Base-by-base conservation (phyloP, 1,139 yeast species). In the Saccharomycopsis hybrid region DNA sequence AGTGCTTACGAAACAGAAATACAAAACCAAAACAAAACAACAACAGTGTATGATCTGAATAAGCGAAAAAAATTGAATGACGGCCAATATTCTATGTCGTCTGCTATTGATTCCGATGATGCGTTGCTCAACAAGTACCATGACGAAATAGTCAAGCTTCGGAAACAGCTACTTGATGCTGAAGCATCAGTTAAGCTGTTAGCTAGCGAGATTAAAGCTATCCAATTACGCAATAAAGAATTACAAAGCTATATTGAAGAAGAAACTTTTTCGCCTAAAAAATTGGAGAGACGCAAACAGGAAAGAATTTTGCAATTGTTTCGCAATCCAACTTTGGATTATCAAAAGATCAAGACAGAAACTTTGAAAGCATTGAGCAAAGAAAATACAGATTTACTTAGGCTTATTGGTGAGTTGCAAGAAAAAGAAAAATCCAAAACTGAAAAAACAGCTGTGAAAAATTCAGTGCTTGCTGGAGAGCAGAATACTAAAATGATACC, bases 321-420 rank as follows among this genome's bases (percentile, higher is more conserved):
- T 24, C 9, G 18, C 2, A 86, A 84, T 60, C 95, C 95, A 1
- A 73, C 82, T n/a, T 57, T 75, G 2, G 71, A 71, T 29, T 85
- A 82, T 58, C 94, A 86, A 62, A 65, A 74, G 11, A 68, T 83
- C n/a, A 84, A 82, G 56, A 73, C 71, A 54, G 67, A 72, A 42
- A 70, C 76, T 53, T 64, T 87, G 25, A 76, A 74, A 18, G 66
- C 73, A 0, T 67, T 88, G 33, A 64, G 72, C 44, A 64, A 66
- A 37, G 96, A 88, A 61, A 88, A 87, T 57, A 66, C 71, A n/a
- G 82, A 74, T 7, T 66, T 88, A 24, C 55, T 70, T 28, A 36
- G 13, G 24, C 39, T 5, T 24, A 5, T 36, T 5, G 18, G 24
- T 7, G 11, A 31, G 35, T 11, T 31, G 11, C 35, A 31, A 11